Percentiles rank a stretch among this genome's conserved stretches.
These are phyloP conservation scores for Atalantia buxifolia DNA, from an alignment of 345 rosid species.

Conservation along the genomic window DNA sequence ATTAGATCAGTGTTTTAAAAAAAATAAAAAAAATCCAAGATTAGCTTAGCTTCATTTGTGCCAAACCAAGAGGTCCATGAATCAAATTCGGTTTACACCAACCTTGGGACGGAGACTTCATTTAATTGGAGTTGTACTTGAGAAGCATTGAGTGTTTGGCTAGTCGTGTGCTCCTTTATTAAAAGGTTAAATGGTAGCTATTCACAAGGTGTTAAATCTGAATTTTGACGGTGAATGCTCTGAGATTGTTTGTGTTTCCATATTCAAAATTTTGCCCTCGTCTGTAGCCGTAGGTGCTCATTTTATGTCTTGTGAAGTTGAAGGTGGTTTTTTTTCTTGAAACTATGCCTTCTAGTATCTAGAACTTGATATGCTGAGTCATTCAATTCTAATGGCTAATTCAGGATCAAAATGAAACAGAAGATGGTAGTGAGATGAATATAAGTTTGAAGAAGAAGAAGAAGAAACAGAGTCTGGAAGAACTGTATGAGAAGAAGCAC, in stretches of 20 bases:
- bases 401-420: slow-evolving; percentile 30
- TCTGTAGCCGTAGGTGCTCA: background rate
- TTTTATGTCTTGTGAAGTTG: background rate
- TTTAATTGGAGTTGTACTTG: background rate
- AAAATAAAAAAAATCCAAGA: background rate
- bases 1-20: background rate
- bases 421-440: slow-evolving; percentile 23
- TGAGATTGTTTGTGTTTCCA: background rate
- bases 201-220: background rate
- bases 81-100: background rate
- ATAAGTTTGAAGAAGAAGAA: slow-evolving; percentile 29
- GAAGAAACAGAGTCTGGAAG: slow-evolving; percentile 39
- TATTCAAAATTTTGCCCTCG: background rate
- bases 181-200: background rate
- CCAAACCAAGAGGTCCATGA: background rate
- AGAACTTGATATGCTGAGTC: background rate
- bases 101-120: background rate
- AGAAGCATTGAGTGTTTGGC: background rate
- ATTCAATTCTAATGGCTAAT: background rate
- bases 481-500: slow-evolving; percentile 58
- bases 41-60: background rate
- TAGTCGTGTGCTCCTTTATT: background rate
- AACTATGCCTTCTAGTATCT: background rate
- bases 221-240: background rate
- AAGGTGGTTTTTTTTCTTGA: background rate